Evolutionary conservation across 2,329 filamentous ascomycete species (phyloP).

Genomic region (Thelonectria discophora): DNA sequence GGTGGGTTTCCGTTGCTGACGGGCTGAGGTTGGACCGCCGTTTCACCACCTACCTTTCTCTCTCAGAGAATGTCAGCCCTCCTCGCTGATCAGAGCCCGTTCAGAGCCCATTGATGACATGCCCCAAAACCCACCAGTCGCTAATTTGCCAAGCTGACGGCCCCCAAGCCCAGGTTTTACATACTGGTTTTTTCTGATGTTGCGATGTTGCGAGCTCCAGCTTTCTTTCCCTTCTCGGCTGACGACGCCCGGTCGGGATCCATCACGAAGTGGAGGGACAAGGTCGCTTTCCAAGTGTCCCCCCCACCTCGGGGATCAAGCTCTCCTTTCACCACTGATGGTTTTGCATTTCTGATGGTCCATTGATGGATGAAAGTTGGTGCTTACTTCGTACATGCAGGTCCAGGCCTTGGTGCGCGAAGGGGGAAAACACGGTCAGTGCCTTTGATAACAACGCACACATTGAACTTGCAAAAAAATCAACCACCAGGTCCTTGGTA

Average conservation of each 20-base stretch:
- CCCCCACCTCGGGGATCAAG: constrained; percentile 27
- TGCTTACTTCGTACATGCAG: not conserved
- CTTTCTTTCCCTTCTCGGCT: constrained; percentile 26
- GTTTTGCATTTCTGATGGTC: not conserved
- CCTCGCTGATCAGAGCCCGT: not conserved
- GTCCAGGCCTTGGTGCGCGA: not conserved
- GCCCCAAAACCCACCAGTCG: constrained; percentile 1
- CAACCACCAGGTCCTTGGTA: no score
- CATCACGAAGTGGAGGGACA: not conserved
- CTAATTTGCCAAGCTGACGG: constrained; percentile 4
- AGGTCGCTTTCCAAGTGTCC: constrained; percentile 2
- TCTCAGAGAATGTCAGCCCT: not conserved
- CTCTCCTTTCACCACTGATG: constrained; percentile 23
- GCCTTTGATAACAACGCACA: constrained; percentile 2
- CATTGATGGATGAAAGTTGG: constrained; percentile 2
- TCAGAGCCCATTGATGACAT: not conserved
- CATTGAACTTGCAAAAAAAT: not conserved
- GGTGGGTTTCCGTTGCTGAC: constrained; percentile 24
- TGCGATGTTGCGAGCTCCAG: not conserved
- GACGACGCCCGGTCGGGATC: constrained; percentile 37
- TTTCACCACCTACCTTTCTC: constrained; percentile 17
- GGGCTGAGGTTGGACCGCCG: constrained; percentile 19
- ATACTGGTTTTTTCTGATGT: no score
- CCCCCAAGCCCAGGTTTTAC: constrained; percentile 12
- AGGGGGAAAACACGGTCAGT: not conserved